Evolutionary conservation across 176 grass and related monocot species (phyloP).

Genomic region (Zizania latifolia): DNA sequence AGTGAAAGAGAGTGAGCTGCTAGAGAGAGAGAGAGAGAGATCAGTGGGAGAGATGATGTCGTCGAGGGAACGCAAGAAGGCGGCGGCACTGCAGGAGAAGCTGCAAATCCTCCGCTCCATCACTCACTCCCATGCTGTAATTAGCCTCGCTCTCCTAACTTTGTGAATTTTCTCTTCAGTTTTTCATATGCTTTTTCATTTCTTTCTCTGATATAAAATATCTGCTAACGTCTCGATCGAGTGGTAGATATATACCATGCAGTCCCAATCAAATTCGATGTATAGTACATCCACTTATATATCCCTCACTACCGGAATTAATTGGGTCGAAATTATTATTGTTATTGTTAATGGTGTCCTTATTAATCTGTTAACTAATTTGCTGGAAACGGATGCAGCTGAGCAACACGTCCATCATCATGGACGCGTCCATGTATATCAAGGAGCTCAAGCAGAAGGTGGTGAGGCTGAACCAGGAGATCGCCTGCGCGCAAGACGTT

Average conservation of each 20-base stretch:
- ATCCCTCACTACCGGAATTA: not conserved
- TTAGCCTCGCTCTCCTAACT: not conserved
- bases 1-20: not conserved
- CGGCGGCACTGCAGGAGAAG: constrained; percentile 78
- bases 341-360: not conserved
- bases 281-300: not conserved
- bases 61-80: constrained; percentile 78
- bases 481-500: constrained; percentile 47
- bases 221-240: too few species aligned
- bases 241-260: not conserved
- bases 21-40: not conserved
- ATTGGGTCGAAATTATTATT: not conserved
- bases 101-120: constrained; percentile 89
- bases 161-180: not conserved
- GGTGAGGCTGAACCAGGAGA: constrained; percentile 82
- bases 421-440: constrained; percentile 95
- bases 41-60: constrained; percentile 56
- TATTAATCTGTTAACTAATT: too few species aligned
- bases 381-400: constrained; percentile 31
- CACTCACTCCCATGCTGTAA: constrained; percentile 93
- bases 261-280: not conserved
- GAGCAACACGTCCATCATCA: constrained; percentile 74
- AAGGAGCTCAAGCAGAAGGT: constrained; percentile 95
- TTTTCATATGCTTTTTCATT: not conserved
- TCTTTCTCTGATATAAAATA: too few species aligned